Evolutionary conservation across 495 filamentous ascomycete genomes (phyloP).

Genomic region (Baudoinia panamericana): DNA sequence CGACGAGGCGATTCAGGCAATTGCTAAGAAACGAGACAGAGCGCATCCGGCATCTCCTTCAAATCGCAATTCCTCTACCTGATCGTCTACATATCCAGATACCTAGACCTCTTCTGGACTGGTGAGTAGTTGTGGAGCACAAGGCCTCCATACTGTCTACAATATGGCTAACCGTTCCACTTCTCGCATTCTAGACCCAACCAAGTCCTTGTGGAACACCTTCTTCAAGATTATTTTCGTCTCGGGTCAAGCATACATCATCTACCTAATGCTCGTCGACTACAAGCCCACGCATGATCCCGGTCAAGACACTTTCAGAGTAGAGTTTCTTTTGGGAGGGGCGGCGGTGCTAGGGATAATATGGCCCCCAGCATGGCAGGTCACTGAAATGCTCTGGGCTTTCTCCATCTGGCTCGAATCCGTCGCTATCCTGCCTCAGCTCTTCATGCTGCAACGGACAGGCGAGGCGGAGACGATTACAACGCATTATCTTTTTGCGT

Average conservation of each 20-base stretch:
- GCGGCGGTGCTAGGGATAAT: conserved; percentile 65
- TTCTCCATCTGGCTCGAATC: conserved; percentile 96
- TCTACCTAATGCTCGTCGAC: conserved; percentile 91
- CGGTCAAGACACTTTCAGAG: conserved; percentile 90
- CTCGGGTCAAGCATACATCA: conserved; percentile 70
- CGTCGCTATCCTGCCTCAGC: conserved; percentile 89
- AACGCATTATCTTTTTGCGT: conserved; percentile 93
- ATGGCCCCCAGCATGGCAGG: conserved; percentile 68
- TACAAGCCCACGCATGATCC: conserved; percentile 95
- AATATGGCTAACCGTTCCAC: too few species aligned
- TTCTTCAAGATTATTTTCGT: conserved; percentile 95
- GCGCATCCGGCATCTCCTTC: conserved; percentile 92
- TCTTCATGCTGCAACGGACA: conserved; percentile 95
- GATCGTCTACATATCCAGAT: conserved; percentile 82
- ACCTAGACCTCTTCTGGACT: conserved; percentile 83
- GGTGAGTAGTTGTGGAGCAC: too few species aligned
- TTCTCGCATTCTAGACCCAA: conserved; percentile 51
- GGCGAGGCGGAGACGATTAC: conserved; percentile 98
- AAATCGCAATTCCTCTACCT: conserved; percentile 93
- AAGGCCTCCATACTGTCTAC: too few species aligned
- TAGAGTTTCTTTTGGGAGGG: conserved; percentile 76
- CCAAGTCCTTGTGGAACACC: conserved; percentile 60
- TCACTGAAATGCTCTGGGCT: conserved; percentile 75
- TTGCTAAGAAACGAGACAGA: conserved; percentile 39
- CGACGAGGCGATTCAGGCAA: too few species aligned